phyloP scores from a whole-genome alignment of 192 early-diverging fungal genomes.

The Rhizophagus clarus region DNA sequence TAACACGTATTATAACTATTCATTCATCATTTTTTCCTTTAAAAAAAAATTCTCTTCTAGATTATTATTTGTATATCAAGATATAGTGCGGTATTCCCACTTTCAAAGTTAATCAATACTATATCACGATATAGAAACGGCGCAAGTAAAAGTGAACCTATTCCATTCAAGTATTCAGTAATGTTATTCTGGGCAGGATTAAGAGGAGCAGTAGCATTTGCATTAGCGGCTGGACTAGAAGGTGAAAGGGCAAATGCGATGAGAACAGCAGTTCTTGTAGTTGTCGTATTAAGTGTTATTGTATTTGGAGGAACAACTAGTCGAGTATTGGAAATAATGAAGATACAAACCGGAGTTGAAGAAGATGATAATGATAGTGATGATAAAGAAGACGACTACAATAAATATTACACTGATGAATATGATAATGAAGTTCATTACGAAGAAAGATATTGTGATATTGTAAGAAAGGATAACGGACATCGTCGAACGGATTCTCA shows the following conservation, averaged over 20 bases:
- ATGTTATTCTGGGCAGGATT: conserved; percentile 93
- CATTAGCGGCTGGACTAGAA: conserved; percentile 81
- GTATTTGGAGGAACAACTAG: conserved; percentile 92
- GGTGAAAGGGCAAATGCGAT: conserved; percentile 71
- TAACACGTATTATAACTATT: conserved; percentile 37
- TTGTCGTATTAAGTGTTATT: conserved; percentile 89
- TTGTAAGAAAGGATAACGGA: conserved; percentile 32
- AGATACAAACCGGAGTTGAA: conserved; percentile 74
- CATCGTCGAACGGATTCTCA: conserved; percentile 39
- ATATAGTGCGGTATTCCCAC: conserved; percentile 83
- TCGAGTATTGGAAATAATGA: conserved; percentile 73
- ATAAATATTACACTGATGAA: conserved; percentile 3
- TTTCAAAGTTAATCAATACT: conserved; percentile 80
- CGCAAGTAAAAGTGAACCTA: conserved; percentile 42
- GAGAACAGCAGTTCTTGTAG: conserved; percentile 87
- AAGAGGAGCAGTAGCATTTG: conserved; percentile 96
- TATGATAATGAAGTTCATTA: conserved; percentile 38
- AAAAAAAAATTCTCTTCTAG: conserved; percentile 41
- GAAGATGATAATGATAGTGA: conserved; percentile 55
- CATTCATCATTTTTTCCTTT: background rate
- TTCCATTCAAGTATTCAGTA: conserved; percentile 71
- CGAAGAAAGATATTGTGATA: conserved; percentile 42
- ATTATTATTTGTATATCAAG: conserved; percentile 83
- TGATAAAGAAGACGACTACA: conserved; percentile 39
- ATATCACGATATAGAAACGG: conserved; percentile 54